These are phyloP conservation scores for Penicillium hesseltinei DNA, from an alignment of 2,329 filamentous ascomycete genomes.

Conservation along the genomic window DNA sequence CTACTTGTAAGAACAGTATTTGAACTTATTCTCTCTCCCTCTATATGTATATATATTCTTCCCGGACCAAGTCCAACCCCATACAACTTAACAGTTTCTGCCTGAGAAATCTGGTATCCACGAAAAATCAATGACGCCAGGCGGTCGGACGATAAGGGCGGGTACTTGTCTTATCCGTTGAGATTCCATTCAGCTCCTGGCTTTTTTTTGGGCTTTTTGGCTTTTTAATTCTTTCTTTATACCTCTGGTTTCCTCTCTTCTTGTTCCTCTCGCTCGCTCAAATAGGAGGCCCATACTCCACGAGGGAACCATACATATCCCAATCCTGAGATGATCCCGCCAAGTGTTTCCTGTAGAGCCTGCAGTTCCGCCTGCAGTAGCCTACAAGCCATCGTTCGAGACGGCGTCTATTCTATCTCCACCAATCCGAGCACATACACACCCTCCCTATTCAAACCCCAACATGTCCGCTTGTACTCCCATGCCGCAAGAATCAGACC, in stretches of 20 bases:
- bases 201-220: neutral
- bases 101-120: slow-evolving; percentile 1
- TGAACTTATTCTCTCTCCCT: neutral
- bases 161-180: slow-evolving; percentile 20
- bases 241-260: neutral
- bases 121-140: slow-evolving; percentile 19
- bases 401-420: slow-evolving; percentile 18
- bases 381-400: slow-evolving; percentile 29
- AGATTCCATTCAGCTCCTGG: neutral
- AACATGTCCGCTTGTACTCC: neutral
- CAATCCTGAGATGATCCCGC: slow-evolving; percentile 27
- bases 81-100: neutral
- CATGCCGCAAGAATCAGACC: neutral
- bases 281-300: neutral
- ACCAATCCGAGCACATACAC: slow-evolving; percentile 11
- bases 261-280: neutral
- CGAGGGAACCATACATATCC: neutral
- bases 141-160: slow-evolving; percentile 26
- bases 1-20: neutral
- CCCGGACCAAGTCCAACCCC: neutral
- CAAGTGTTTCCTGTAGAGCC: slow-evolving; percentile 31
- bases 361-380: slow-evolving; percentile 36
- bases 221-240: slow-evolving; percentile 7
- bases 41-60: neutral
- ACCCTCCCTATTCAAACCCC: neutral